phyloP scores from a whole-genome alignment of 129 eudicot species.

The Artemisia argyi region DNA sequence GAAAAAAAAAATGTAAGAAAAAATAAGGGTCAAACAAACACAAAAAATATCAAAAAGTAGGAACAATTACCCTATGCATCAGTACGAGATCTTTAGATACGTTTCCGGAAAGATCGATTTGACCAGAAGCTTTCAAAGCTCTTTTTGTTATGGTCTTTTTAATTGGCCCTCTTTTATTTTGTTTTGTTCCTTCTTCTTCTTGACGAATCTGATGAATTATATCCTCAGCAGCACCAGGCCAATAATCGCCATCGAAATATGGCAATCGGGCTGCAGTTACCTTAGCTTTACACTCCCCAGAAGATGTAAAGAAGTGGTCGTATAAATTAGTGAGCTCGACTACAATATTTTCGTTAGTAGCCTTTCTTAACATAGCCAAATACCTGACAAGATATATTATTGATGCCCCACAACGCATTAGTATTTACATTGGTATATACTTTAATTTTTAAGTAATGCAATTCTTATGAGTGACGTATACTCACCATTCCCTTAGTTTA shows the following conservation, averaged over 20 bases:
- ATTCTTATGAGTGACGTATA: neutral
- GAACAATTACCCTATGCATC: constrained; percentile 79
- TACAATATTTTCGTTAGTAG: constrained; percentile 75
- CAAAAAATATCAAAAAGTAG: neutral
- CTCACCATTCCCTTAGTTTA: constrained; percentile 94
- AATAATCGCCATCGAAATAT: constrained; percentile 94
- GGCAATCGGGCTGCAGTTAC: constrained; percentile 95
- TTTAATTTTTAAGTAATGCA: constrained; percentile 1
- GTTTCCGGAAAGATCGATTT: constrained; percentile 84
- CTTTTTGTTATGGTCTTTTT: constrained; percentile 73
- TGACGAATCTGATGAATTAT: constrained; percentile 73
- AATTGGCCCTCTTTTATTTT: constrained; percentile 57
- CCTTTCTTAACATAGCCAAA: constrained; percentile 86
- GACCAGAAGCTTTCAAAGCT: constrained; percentile 81
- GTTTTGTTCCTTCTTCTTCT: constrained; percentile 80
- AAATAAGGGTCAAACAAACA: too few relatives aligned
- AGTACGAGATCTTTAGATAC: constrained; percentile 84
- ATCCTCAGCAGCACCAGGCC: constrained; percentile 99
- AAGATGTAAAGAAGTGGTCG: constrained; percentile 73
- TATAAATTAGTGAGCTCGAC: constrained; percentile 75
- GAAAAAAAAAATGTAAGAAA: neutral
- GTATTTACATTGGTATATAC: neutral
- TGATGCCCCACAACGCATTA: constrained; percentile 15
- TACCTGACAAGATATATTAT: constrained; percentile 51
- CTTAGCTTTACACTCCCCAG: constrained; percentile 92